Base-by-base conservation (phyloP, 2,329 filamentous ascomycete species). In the Ophiognomonia clavigignenti-juglandacearum region DNA sequence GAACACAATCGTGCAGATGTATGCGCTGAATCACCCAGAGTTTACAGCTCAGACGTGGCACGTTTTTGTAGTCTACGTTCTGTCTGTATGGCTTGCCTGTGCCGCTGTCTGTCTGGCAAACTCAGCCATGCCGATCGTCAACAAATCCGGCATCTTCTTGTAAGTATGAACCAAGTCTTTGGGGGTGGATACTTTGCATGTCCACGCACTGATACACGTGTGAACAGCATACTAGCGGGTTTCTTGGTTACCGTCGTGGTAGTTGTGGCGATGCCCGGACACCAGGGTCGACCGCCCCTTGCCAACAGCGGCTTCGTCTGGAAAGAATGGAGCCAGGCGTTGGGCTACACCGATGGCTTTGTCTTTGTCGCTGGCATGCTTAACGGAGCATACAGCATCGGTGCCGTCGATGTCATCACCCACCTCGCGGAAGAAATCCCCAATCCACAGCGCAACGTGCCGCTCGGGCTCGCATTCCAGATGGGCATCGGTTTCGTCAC, bases 351-450 rank as follows among this genome's bases (percentile, higher is more conserved):
- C 0, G 54, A 68, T 26, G 68, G 67, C 0, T 68, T 72, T 46
- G 67, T 71, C 2, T 71, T 71, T 39, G 57, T 66, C 4, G 58
- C 61, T 0, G 67, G 67, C 1, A 70, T 70, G 67, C 61, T 69
- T n/a, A 88, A 88, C 56, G 84, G 82, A 10, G 83, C 83, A 3
- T 88, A 80, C 59, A 77, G 78, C 37, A 77, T 87, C 10, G 85
- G 83, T 6, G 78, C 79, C 1, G 78, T 82, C 0, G 84, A 88
- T 57, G 78, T 80, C 39, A 77, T 80, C 1, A 78, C 77, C 2
- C 83, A 86, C 58, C 60, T 85, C 34, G 77, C 80, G 0, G 82
- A 86, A 60, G 82, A 86, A 60, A 82, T 85, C 34, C 80, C 71
- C 0, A 52, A 67, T 35, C 73, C 74, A 0, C 64, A 65, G 40